Evolutionary conservation across 2,329 filamentous ascomycete genomes (phyloP).

Genomic region (Samsoniella hepiali): DNA sequence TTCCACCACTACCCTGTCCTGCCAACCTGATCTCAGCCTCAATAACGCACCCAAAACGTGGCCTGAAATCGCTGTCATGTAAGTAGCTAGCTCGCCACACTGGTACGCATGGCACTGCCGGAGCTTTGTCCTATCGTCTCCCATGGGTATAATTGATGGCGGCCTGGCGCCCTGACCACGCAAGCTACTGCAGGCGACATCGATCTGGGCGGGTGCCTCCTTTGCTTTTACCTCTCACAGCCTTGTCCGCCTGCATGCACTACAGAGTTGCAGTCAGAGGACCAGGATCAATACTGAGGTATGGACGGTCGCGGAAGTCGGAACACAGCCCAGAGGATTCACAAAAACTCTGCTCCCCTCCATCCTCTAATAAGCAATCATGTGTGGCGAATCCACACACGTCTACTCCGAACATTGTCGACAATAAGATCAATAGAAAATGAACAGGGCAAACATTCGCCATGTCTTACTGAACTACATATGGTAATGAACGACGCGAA

Average conservation of each 20-base stretch:
- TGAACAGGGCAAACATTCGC: neutral
- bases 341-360: neutral
- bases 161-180: slow-evolving; percentile 5
- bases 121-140: neutral
- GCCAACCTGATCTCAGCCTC: neutral
- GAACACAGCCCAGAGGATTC: slow-evolving; percentile 6
- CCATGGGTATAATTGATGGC: slow-evolving; percentile 4
- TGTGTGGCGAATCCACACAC: neutral
- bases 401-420: neutral
- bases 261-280: neutral
- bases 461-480: neutral
- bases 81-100: neutral
- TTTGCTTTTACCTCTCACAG: neutral
- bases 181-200: slow-evolving; percentile 15
- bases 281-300: neutral
- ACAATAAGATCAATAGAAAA: neutral
- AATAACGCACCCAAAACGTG: neutral
- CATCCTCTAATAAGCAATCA: neutral
- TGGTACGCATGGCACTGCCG: neutral
- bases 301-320: slow-evolving; percentile 11
- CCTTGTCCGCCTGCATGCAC: slow-evolving; percentile 3
- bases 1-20: neutral
- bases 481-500: neutral
- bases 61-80: neutral
- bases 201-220: slow-evolving; percentile 12